Evolutionary conservation across 768 basidiomycete species (phyloP), one percentile per base, ranked within the genome.

Genomic region (Steccherinum ochraceum): DNA sequence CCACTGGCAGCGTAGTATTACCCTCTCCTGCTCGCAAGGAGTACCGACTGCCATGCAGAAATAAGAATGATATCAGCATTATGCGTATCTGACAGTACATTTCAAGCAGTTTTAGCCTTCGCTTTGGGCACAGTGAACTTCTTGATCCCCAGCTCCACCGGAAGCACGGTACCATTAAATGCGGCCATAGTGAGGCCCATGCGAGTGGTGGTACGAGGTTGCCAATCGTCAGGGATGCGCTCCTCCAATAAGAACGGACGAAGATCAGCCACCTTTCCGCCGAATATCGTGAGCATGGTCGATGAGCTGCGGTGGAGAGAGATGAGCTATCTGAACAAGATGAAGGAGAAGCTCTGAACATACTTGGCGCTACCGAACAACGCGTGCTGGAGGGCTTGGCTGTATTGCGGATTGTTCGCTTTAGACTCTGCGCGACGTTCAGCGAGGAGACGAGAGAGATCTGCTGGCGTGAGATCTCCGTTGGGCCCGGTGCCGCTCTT

Each of bases 171-270:
- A 21, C 11, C 51, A 59, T 89, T 85, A 69, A 86, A 79, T 7
- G 63, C 61, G 12, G 67, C 43, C 5, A 89, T 65, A 0, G 86
- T 87, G 26, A 89, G 64, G 0, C 88, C 87, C 49, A 73, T 67
- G 0, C 67, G 76, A 27, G 72, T 66, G n/a, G 75, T 70, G 24
- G 80, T 64, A 12, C 75, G 68, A 0, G 86, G 73, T 60, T 89
- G 85, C 84, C 86, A 90, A 19, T 80, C 80, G 0, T 83, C 73
- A 0, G 83, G 81, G 25, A 91, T 60, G 13, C 86, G 77, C 56
- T 91, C 88, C 42, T 91, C 84, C 7, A 71, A 61, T n/a, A 91
- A 64, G 45, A 87, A 58, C 0, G 73, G 56, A 40, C 74, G 67
- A 30, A 89, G 57, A 51, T 84, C 83, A 5, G 70, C 64, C 3